Conservation (phyloP, 1,139 yeast genomes). For the Arxiozyma bovina region DNA sequence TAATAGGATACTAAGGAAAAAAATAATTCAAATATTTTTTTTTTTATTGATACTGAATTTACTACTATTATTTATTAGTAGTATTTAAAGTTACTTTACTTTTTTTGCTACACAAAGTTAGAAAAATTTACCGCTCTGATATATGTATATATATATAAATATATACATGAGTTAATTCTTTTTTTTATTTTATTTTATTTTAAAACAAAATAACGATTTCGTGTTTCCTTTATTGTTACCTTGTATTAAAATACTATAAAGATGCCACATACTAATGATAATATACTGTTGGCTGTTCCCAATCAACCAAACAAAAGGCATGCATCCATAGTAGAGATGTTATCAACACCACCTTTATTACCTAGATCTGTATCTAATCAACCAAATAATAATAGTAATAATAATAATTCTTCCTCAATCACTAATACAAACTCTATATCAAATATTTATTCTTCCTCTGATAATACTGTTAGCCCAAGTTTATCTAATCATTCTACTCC, state of each 20-base stretch:
- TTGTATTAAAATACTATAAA: neutral
- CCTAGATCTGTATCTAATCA: constrained; percentile 8
- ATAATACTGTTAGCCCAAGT: constrained; percentile 1
- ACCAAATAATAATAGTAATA: neutral
- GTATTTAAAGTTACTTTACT: no score
- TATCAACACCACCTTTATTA: constrained; percentile 73
- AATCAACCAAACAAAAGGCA: constrained; percentile 36
- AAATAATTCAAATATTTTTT: no score
- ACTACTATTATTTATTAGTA: no score
- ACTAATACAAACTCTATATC: neutral
- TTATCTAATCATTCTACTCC: neutral
- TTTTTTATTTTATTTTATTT: no score
- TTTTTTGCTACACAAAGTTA: neutral
- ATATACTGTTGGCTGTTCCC: constrained; percentile 6
- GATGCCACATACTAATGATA: constrained; percentile 9
- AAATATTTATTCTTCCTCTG: neutral
- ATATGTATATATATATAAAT: no score
- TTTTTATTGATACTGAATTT: no score
- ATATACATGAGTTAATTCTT: neutral
- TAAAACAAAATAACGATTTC: neutral
- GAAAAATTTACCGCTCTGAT: neutral
- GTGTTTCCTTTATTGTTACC: neutral
- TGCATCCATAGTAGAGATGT: constrained; percentile 72
- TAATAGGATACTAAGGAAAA: no score
- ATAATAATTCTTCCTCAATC: neutral